phyloP scores from a whole-genome alignment of 177 flowering plant genomes.

The Vitis hybrid region DNA sequence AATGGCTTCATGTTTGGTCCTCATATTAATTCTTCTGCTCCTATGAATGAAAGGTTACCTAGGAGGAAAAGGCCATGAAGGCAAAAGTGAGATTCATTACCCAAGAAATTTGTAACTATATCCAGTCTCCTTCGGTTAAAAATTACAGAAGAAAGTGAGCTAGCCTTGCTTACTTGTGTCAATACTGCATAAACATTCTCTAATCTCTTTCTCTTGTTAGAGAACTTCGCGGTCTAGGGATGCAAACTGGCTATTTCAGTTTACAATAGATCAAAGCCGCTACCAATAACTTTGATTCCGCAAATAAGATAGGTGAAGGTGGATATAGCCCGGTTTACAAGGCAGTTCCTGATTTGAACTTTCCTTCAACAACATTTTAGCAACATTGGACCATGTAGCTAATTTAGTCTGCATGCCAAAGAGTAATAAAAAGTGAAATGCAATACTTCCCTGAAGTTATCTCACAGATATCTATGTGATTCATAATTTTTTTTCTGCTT shows the following conservation, averaged over 20 bases:
- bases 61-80: conserved; percentile 49
- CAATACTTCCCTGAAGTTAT: no score
- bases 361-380: background rate
- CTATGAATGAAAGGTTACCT: conserved; percentile 58
- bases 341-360: conserved; percentile 34
- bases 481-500: background rate
- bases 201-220: conserved; percentile 10
- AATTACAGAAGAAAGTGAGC: no score
- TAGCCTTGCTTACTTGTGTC: background rate
- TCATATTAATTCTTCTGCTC: conserved; percentile 34
- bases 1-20: conserved; percentile 30
- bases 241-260: conserved; percentile 69
- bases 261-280: conserved; percentile 81
- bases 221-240: conserved; percentile 72
- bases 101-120: background rate
- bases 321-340: conserved; percentile 92
- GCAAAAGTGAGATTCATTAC: conserved; percentile 45
- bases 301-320: conserved; percentile 93
- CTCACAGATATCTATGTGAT: background rate
- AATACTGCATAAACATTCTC: background rate
- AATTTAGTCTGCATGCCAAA: background rate
- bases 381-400: background rate
- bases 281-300: conserved; percentile 66
- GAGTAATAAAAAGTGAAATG: no score
- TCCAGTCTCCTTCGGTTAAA: no score